A percentile compares a stretch with the other conserved stretches of the same genome.
Evolutionary conservation across 176 grass and related monocot species (phyloP).

Genomic region (Ensete glaucum): DNA sequence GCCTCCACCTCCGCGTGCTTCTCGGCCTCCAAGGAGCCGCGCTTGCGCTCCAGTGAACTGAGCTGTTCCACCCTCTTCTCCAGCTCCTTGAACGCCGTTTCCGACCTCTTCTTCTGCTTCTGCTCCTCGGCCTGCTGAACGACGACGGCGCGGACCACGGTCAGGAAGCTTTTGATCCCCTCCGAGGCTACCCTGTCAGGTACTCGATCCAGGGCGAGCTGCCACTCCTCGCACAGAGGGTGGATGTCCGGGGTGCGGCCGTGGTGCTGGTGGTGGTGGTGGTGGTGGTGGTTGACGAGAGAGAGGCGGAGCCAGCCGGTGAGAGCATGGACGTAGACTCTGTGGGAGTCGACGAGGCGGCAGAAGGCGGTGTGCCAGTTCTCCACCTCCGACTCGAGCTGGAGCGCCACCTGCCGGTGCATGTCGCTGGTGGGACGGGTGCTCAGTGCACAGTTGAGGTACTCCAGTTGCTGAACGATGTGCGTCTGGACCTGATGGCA

Average conservation of each 20-base stretch:
- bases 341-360: constrained; percentile 68
- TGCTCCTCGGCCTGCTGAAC: constrained; percentile 74
- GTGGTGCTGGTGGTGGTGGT: constrained; percentile 44
- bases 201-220: constrained; percentile 76
- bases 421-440: constrained; percentile 64
- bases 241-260: constrained; percentile 67
- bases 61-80: constrained; percentile 76
- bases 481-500: constrained; percentile 93
- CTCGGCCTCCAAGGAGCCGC: constrained; percentile 38
- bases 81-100: constrained; percentile 53
- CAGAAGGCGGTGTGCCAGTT: constrained; percentile 86
- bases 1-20: constrained; percentile 65
- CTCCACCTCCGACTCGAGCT: constrained; percentile 78
- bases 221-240: constrained; percentile 78
- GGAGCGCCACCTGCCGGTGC: constrained; percentile 61
- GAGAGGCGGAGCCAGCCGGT: constrained; percentile 88
- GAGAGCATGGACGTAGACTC: constrained; percentile 74
- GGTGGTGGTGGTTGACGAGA: constrained; percentile 51
- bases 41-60: constrained; percentile 47
- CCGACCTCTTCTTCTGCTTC: constrained; percentile 70
- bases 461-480: constrained; percentile 84
- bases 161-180: constrained; percentile 76
- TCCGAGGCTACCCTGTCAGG: constrained; percentile 85
- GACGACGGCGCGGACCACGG: constrained; percentile 54
- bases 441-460: constrained; percentile 49